phyloP scores from a whole-genome alignment of 108 stramenopile species.

The Thalassiosira profunda region DNA sequence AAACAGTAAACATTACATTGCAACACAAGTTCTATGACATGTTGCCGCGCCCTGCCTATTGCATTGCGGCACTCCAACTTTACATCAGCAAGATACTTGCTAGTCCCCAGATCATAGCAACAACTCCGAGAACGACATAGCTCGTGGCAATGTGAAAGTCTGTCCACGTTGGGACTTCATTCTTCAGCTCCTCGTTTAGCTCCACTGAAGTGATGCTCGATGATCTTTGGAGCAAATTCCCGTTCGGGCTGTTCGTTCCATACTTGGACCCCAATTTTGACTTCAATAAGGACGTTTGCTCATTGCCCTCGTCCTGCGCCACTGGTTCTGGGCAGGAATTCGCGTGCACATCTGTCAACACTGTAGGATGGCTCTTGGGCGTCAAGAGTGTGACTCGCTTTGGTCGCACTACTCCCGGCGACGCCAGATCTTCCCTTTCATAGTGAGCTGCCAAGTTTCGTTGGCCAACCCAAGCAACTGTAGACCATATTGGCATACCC shows the following conservation, averaged over 20 bases:
- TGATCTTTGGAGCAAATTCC: neutral
- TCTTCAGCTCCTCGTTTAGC: conserved; percentile 17
- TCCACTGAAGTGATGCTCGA: conserved; percentile 10
- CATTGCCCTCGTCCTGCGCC: too few species aligned
- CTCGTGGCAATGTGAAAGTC: conserved; percentile 76
- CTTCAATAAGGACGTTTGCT: neutral
- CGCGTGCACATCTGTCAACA: too few species aligned
- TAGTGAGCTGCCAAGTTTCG: conserved; percentile 46
- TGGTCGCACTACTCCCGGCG: conserved; percentile 42
- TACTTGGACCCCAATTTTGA: neutral
- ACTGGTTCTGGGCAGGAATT: too few species aligned
- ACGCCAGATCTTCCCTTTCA: conserved; percentile 56
- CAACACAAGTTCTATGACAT: too few species aligned
- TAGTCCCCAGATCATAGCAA: conserved; percentile 70
- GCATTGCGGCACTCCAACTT: too few species aligned
- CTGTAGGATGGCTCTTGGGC: neutral
- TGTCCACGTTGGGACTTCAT: conserved; percentile 10
- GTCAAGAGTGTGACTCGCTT: conserved; percentile 6
- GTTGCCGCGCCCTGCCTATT: too few species aligned
- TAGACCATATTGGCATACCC: conserved; percentile 75
- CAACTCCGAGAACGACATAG: conserved; percentile 64
- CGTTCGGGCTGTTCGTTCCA: neutral
- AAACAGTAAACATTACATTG: too few species aligned
- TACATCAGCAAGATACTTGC: conserved; percentile 49
- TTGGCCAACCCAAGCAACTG: conserved; percentile 61